These are phyloP conservation scores for Paradendryphiella salina DNA, from an alignment of 2,329 filamentous ascomycete species.

Conservation along the genomic window DNA sequence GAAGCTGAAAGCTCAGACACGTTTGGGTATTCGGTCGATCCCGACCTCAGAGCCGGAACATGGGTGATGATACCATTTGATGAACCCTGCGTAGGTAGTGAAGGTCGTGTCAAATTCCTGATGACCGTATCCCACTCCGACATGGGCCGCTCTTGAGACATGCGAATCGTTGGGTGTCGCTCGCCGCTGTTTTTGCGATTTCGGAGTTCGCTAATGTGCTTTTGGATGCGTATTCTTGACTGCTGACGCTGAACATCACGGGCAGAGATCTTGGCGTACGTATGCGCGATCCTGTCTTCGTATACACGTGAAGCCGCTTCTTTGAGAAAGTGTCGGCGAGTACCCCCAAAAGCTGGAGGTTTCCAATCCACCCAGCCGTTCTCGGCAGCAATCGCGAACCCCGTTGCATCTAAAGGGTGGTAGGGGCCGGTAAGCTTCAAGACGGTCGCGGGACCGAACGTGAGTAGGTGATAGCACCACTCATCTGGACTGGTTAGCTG, in stretches of 20 bases:
- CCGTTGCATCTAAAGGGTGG: slow-evolving; percentile 46
- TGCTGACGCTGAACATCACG: slow-evolving; percentile 46
- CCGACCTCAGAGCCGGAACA: slow-evolving; percentile 33
- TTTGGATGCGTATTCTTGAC: slow-evolving; percentile 50
- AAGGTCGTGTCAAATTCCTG: slow-evolving; percentile 32
- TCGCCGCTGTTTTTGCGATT: slow-evolving; percentile 44
- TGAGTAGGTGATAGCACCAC: slow-evolving; percentile 64
- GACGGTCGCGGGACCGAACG: slow-evolving; percentile 60
- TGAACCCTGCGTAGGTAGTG: slow-evolving; percentile 18
- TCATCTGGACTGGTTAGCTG: slow-evolving; percentile 53
- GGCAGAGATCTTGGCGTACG: slow-evolving; percentile 39
- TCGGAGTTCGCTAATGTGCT: slow-evolving; percentile 50
- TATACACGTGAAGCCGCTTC: slow-evolving; percentile 64
- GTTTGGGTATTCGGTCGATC: slow-evolving; percentile 22
- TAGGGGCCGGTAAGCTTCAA: slow-evolving; percentile 54
- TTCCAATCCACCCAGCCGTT: slow-evolving; percentile 63
- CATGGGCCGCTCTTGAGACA: slow-evolving; percentile 49
- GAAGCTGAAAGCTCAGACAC: slow-evolving; percentile 28
- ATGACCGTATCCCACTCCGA: slow-evolving; percentile 47
- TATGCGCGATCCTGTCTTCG: slow-evolving; percentile 54
- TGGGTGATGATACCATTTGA: slow-evolving; percentile 36
- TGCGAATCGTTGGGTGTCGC: slow-evolving; percentile 41
- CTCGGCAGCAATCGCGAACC: slow-evolving; percentile 57
- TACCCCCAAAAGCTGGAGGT: slow-evolving; percentile 50
- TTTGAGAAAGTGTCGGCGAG: slow-evolving; percentile 61